Evolutionary conservation across 176 grass and related monocot genomes (phyloP).

Genomic region (Areca catechu): DNA sequence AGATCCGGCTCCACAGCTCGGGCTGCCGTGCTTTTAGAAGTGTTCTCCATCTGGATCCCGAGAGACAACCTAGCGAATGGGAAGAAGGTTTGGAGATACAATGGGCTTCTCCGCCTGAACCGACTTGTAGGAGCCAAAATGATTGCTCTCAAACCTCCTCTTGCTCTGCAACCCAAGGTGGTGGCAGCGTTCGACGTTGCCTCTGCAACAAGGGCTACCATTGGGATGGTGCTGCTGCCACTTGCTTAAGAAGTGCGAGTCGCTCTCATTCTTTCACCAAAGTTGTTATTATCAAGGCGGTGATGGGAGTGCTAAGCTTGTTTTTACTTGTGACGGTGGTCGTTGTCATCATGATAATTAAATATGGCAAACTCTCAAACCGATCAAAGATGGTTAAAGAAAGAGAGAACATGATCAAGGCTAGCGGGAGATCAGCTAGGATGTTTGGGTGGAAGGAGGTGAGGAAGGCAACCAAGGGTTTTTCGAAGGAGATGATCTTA

Average conservation of each 20-base stretch:
- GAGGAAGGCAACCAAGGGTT: conserved; percentile 15
- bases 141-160: conserved; percentile 15
- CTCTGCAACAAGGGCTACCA: conserved; percentile 19
- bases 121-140: conserved; percentile 13
- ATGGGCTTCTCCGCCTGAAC: conserved; percentile 18
- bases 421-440: conserved; percentile 3
- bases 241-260: conserved; percentile 10
- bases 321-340: background rate
- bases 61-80: conserved; percentile 18
- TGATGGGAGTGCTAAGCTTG: conserved; percentile 5
- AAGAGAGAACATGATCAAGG: background rate
- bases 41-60: conserved; percentile 16
- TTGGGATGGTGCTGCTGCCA: conserved; percentile 9
- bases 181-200: background rate
- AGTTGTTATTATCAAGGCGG: background rate
- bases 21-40: conserved; percentile 27
- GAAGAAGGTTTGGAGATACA: conserved; percentile 26
- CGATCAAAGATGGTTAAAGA: background rate
- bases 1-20: conserved; percentile 16
- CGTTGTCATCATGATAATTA: background rate
- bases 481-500: conserved; percentile 17
- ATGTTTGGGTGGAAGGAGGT: conserved; percentile 26
- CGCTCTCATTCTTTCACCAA: conserved; percentile 1
- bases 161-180: background rate
- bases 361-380: background rate